A percentile compares a stretch with the other conserved stretches of the same genome.
Evolutionary conservation across 2,329 filamentous ascomycete species (phyloP).

Genomic region (Aspergillus melleus): DNA sequence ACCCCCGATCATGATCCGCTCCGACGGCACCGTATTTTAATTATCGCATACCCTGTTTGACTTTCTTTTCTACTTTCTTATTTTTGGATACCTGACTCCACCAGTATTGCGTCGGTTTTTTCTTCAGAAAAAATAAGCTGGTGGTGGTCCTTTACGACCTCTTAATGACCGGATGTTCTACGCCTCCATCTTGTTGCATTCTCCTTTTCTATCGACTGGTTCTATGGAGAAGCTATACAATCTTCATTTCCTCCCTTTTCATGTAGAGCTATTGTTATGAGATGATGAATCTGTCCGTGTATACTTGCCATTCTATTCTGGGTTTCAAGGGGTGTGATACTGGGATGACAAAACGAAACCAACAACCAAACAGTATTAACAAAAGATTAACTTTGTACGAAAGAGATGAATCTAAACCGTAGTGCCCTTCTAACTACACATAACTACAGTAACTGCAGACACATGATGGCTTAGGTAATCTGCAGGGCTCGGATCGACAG

Average conservation of each 20-base stretch:
- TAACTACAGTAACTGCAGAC: too few species aligned
- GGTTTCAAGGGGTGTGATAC: not conserved
- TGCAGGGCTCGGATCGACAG: not conserved
- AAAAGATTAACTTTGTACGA: not conserved
- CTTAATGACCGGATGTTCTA: conserved; percentile 29
- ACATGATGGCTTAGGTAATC: not conserved
- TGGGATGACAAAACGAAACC: not conserved
- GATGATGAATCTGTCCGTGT: conserved; percentile 6
- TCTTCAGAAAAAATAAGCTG: conserved; percentile 5
- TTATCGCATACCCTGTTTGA: conserved; percentile 19
- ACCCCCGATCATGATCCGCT: conserved; percentile 92
- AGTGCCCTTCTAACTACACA: too few species aligned
- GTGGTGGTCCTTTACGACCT: conserved; percentile 31
- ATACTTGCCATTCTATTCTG: not conserved
- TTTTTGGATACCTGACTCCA: conserved; percentile 28
- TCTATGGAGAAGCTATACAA: conserved; percentile 7
- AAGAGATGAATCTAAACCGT: too few species aligned
- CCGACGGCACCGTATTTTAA: conserved; percentile 94
- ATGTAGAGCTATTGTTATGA: conserved; percentile 11
- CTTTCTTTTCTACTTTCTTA: conserved; percentile 14
- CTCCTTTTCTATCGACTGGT: conserved; percentile 3
- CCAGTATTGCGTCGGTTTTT: conserved; percentile 15
- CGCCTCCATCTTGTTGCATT: conserved; percentile 10
- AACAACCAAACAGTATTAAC: not conserved
- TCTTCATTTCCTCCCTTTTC: conserved; percentile 2